Base-by-base conservation (phyloP, 2,329 filamentous ascomycete species). In the Elsinoe australis region DNA sequence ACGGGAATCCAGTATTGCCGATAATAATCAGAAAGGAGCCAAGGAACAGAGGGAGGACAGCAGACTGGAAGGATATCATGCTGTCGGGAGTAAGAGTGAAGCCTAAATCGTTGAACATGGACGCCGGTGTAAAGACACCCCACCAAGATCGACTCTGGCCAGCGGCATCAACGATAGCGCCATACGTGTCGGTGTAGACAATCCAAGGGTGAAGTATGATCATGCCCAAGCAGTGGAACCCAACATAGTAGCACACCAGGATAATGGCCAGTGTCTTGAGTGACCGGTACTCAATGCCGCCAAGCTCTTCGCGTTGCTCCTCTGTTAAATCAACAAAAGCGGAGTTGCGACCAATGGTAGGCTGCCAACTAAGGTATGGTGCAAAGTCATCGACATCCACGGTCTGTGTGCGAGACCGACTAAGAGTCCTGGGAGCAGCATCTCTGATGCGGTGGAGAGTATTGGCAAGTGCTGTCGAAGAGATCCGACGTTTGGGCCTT, bases 251-350 rank as follows among this genome's bases (percentile, higher is more conserved):
- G 5, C 61, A 61, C 2, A 85, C 74, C 15, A 96, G 71, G 22
- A 96, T 80, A 21, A 87, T 62, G 1, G 86, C 85, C 39, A 98
- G 69, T 2, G 87, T 87, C 64, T 95, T 94, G 52, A 98, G 65
- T 0, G 90, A 86, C 4, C 92, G 83, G 61, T 98, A 98, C 64
- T 98, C 92, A 54, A 98, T 95, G 15, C 92, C 92, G 8, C 92
- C 92, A 2, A 98, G 70, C 65, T 98, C 92, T 61, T 98, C 89
- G 55, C 92, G 79, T 66, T 98, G 88, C 54, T 92, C 87, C 56
- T 94, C 84, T 0, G 84, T 86, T 54, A 98, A 67, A 56, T 89
- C 87, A 9, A 92, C 76, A 60, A 96, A 98, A 29, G 86, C 83
- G 8, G 90, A 96, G 64, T 98, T 98, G 53, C 92, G 81, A 18